Conservation (phyloP, 1,284 basidiomycete species). For the Ceraceosorus bombacis region DNA sequence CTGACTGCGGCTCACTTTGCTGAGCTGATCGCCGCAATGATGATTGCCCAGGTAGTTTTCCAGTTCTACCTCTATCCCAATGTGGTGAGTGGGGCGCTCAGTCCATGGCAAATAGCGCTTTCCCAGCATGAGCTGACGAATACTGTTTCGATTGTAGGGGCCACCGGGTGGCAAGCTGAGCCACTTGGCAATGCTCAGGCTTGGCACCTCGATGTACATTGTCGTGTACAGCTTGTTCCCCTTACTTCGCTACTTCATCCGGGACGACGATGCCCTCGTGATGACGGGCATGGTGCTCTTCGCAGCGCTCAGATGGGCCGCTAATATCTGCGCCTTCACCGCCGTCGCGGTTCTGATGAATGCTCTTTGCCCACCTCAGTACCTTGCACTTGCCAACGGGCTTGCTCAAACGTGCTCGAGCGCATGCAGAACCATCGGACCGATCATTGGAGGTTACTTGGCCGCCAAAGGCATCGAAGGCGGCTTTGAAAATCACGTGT, state of each 20-base stretch:
- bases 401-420: conserved; percentile 49
- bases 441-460: conserved; percentile 43
- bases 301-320: conserved; percentile 47
- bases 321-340: conserved; percentile 49
- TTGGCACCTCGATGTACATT: conserved; percentile 29
- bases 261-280: conserved; percentile 49
- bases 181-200: conserved; percentile 44
- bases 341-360: conserved; percentile 47
- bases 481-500: conserved; percentile 20
- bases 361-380: conserved; percentile 49
- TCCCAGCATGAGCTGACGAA: background rate
- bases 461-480: conserved; percentile 42
- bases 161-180: conserved; percentile 35
- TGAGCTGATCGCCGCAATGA: conserved; percentile 46
- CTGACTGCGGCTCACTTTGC: conserved; percentile 48
- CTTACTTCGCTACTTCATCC: conserved; percentile 52
- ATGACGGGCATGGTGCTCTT: conserved; percentile 51
- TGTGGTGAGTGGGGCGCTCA: background rate
- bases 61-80: conserved; percentile 27
- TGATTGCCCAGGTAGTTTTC: conserved; percentile 37
- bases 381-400: conserved; percentile 50
- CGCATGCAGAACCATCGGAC: conserved; percentile 49
- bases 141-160: conserved; percentile 66
- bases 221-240: conserved; percentile 39
- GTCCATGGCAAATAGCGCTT: background rate